These are phyloP conservation scores for Lepidium campestre DNA, from an alignment of 441 rosid genomes.

Conservation along the genomic window DNA sequence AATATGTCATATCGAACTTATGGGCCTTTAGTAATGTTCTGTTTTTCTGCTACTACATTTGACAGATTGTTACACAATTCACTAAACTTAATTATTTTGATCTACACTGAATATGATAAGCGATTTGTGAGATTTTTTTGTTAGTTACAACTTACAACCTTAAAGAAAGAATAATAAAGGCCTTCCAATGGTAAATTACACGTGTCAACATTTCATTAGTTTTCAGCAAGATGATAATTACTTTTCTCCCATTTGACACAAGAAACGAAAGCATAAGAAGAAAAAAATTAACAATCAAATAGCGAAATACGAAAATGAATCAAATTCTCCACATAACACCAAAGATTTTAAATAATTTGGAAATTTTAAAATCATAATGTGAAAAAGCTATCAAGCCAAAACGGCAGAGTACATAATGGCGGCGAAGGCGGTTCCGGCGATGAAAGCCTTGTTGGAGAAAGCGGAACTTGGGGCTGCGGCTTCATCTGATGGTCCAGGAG, in stretches of 20 bases:
- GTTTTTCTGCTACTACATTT: neutral
- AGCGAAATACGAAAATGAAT: conserved; percentile 20
- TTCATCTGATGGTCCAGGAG: conserved; percentile 23
- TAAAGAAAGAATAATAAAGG: too few relatives aligned
- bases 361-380: neutral
- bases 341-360: conserved; percentile 17
- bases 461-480: conserved; percentile 19
- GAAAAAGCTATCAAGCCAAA: conserved; percentile 19
- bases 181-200: conserved; percentile 7
- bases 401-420: conserved; percentile 49
- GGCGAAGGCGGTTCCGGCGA: conserved; percentile 52
- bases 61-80: neutral
- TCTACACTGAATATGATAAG: neutral
- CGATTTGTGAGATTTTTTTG: neutral
- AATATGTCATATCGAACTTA: neutral
- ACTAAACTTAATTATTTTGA: neutral
- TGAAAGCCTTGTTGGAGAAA: conserved; percentile 39
- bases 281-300: conserved; percentile 9
- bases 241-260: conserved; percentile 18
- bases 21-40: neutral
- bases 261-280: neutral
- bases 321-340: conserved; percentile 25
- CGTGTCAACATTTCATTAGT: conserved; percentile 11
- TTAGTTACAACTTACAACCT: too few relatives aligned
- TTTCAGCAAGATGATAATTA: neutral